Evolutionary conservation across 2,329 filamentous ascomycete species (phyloP), one percentile per base, ranked within the genome.

Genomic region (Fusarium goolgardi): DNA sequence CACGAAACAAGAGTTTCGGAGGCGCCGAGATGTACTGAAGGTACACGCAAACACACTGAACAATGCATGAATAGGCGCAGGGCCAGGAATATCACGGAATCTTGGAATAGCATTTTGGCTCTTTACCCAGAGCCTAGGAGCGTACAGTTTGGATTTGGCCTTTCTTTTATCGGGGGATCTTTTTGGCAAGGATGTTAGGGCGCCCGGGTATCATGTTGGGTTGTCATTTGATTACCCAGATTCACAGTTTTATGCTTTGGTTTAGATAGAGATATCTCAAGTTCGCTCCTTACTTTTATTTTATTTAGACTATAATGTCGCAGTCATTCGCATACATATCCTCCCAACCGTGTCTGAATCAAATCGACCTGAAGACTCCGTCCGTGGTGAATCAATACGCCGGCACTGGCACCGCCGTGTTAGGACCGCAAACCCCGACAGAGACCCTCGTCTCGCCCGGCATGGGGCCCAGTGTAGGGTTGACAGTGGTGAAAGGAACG

Each of bases 1-100:
- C 82, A 27, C 80, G 84, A 70, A 83, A 80, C 69, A 80, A 80
- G 75, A 85, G 84, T 67, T 85, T 83, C 58, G 80, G 82, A 16
- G 83, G 83, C 3, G 75, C 80, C 23, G 84, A 86, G 74, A 73
- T 73, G 72, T 54, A 69, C 50, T 74, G 55, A 59, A 20, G 15
- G 13, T 34, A 47, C 37, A 27, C 15, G 18, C 35, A 34, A 21
- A 35, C 29, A 27, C 8, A 59, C 18, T 10, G 20, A 41, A 12
- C 32, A 39, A 43, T 53, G 51, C 51, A 57, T 67, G 52, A 39
- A 39, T 12, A 34, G 68, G 65, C 57, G 55, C 51, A 53, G 40
- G 54, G 43, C 32, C 34, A 52, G 27, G 40, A 44, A 53, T 40
- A 40, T 52, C 18, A 55, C 44, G 50, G 47, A 45, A 55, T 40